Evolutionary conservation across 495 filamentous ascomycete species (phyloP).

Genomic region (Podospora bellae-mahoneyi): DNA sequence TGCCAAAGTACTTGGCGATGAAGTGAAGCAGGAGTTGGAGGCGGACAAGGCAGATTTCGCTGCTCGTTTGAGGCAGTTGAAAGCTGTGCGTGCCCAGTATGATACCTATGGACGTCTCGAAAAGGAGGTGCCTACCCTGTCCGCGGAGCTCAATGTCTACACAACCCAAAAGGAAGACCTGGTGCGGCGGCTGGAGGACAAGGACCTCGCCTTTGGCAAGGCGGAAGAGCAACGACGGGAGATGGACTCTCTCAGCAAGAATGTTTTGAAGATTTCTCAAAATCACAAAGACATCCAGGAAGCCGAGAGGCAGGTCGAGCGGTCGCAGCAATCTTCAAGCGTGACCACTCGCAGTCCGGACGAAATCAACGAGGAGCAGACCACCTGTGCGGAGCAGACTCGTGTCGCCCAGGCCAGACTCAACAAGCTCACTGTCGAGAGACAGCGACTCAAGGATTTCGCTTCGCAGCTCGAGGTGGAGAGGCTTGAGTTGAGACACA

Average conservation of each 20-base stretch:
- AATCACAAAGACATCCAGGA: slow-evolving; percentile 66
- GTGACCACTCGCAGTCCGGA: slow-evolving; percentile 65
- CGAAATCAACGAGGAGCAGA: slow-evolving; percentile 76
- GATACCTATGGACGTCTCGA: slow-evolving; percentile 69
- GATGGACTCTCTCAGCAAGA: slow-evolving; percentile 68
- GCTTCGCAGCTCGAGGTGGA: slow-evolving; percentile 69
- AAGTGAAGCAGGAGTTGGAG: slow-evolving; percentile 50
- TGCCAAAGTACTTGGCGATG: slow-evolving; percentile 55
- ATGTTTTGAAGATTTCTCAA: slow-evolving; percentile 71
- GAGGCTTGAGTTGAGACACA: slow-evolving; percentile 63
- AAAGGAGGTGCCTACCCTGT: slow-evolving; percentile 65
- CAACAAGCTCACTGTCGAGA: slow-evolving; percentile 60
- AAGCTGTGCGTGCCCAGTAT: slow-evolving; percentile 60
- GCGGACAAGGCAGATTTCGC: slow-evolving; percentile 52
- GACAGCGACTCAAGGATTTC: slow-evolving; percentile 64
- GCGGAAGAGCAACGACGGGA: slow-evolving; percentile 65
- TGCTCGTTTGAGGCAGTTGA: slow-evolving; percentile 54
- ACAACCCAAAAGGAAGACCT: slow-evolving; percentile 56
- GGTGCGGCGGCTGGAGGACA: slow-evolving; percentile 64
- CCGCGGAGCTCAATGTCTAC: slow-evolving; percentile 56
- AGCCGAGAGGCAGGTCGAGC: slow-evolving; percentile 65
- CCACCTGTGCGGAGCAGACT: slow-evolving; percentile 62
- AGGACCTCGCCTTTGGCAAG: slow-evolving; percentile 66
- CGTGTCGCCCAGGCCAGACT: slow-evolving; percentile 59
- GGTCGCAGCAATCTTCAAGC: slow-evolving; percentile 66